Percentiles rank a stretch among this genome's conserved stretches.
Evolutionary conservation across 2,329 filamentous ascomycete species (phyloP).

Genomic region (Arthrobotrys conoides): DNA sequence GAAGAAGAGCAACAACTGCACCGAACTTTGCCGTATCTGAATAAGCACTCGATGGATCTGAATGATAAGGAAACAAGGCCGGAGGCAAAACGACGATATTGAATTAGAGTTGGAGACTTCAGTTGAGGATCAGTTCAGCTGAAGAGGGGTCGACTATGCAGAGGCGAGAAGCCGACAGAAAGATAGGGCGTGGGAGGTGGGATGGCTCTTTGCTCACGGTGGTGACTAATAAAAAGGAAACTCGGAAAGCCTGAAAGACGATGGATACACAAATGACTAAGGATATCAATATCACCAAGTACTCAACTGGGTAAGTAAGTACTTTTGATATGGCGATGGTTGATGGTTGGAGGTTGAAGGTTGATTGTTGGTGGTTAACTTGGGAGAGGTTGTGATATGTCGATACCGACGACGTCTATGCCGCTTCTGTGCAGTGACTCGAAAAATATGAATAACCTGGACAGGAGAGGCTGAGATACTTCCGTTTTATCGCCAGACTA

Average conservation of each 20-base stretch:
- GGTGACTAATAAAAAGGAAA: conserved; percentile 20
- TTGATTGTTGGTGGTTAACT: background rate
- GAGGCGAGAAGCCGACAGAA: background rate
- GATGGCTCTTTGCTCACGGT: conserved; percentile 10
- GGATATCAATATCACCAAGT: background rate
- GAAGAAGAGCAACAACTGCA: conserved; percentile 7
- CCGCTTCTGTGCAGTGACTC: conserved; percentile 6
- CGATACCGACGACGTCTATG: background rate
- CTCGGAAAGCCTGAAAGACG: background rate
- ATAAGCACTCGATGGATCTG: background rate
- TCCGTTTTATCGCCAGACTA: background rate
- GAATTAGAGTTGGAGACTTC: background rate
- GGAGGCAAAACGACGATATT: background rate
- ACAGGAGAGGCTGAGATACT: background rate
- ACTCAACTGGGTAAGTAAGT: too few relatives aligned
- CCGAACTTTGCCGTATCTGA: conserved; percentile 1
- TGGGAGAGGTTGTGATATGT: background rate
- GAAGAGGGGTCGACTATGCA: conserved; percentile 2
- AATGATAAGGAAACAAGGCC: background rate
- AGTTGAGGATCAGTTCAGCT: conserved; percentile 8
- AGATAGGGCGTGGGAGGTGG: background rate
- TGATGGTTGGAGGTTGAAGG: background rate
- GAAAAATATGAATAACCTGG: background rate
- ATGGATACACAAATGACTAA: background rate
- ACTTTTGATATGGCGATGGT: background rate